These are phyloP conservation scores for Cladochytrium replicatum DNA, from an alignment of 192 early-diverging fungal species.

Conservation along the genomic window DNA sequence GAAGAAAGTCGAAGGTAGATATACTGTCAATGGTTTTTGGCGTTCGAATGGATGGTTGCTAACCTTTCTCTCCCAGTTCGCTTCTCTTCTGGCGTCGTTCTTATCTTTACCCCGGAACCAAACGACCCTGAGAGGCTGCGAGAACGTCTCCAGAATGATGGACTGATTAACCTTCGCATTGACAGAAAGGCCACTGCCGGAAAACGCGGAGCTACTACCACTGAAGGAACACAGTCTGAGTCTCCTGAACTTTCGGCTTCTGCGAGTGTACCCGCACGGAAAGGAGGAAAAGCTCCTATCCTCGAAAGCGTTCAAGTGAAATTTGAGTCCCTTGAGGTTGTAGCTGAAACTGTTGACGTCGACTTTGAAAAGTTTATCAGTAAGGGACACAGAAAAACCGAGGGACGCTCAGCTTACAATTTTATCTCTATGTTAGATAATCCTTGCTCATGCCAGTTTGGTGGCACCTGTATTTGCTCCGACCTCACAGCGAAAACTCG, in stretches of 20 bases:
- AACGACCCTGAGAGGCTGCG: no score
- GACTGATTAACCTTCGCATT: no score
- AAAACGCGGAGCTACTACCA: no score
- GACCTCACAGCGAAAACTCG: no score
- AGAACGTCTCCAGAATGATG: no score
- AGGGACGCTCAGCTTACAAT: no score
- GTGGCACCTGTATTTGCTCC: constrained; percentile 16
- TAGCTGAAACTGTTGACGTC: not conserved
- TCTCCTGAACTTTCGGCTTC: no score
- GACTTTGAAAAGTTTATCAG: not conserved
- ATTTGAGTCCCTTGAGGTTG: constrained; percentile 1
- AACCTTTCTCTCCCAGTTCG: not conserved
- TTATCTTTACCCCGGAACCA: constrained; percentile 8
- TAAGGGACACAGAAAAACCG: not conserved
- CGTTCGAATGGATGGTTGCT: not conserved
- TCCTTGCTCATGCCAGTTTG: constrained; percentile 18
- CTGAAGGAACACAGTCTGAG: no score
- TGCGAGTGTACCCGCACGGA: constrained; percentile 1
- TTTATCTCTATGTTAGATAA: constrained; percentile 13
- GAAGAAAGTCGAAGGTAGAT: constrained; percentile 14
- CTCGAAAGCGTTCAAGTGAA: constrained; percentile 2
- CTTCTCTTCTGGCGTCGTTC: not conserved
- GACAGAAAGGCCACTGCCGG: no score
- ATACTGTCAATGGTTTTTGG: no score
- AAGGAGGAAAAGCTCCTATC: constrained; percentile 1